These are phyloP conservation scores for Fusarium anguioides DNA, from an alignment of 2,329 filamentous ascomycete species.

Conservation along the genomic window DNA sequence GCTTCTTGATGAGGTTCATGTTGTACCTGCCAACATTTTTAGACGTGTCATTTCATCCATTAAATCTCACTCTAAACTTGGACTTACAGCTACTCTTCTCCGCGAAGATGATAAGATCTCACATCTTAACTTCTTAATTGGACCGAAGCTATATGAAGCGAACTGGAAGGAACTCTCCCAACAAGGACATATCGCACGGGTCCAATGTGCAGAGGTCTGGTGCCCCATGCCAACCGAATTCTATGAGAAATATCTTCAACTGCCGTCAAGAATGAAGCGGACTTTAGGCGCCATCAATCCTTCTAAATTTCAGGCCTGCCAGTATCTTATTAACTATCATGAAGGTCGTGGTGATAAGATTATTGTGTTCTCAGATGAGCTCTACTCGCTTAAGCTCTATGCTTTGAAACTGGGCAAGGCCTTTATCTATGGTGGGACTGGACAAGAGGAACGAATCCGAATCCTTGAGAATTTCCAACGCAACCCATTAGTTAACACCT, in stretches of 20 bases:
- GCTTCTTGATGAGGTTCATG: conserved; percentile 97
- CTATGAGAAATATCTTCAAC: conserved; percentile 91
- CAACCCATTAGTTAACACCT: conserved; percentile 87
- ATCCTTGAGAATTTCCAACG: conserved; percentile 96
- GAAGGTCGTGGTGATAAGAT: conserved; percentile 95
- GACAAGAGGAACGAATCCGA: conserved; percentile 83
- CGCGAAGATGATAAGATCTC: conserved; percentile 98
- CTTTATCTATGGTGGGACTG: conserved; percentile 90
- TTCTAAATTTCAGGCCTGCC: conserved; percentile 94
- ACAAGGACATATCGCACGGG: conserved; percentile 94
- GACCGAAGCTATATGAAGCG: conserved; percentile 95
- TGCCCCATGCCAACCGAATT: conserved; percentile 99
- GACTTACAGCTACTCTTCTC: conserved; percentile 90
- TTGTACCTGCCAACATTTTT: conserved; percentile 98
- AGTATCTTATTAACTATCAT: conserved; percentile 98
- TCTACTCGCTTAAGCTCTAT: conserved; percentile 91
- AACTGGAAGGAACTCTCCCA: conserved; percentile 99
- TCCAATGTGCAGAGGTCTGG: conserved; percentile 99
- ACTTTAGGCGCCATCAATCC: conserved; percentile 95
- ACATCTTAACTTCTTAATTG: conserved; percentile 96
- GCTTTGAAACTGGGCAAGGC: conserved; percentile 85
- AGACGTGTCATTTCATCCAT: conserved; percentile 91
- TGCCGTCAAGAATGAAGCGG: conserved; percentile 61
- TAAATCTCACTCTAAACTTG: conserved; percentile 94
- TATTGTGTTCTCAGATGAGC: conserved; percentile 97